Evolutionary conservation across 225 moss, liverwort and hornwort species (phyloP).

Genomic region (Thuidium tamariscinum): DNA sequence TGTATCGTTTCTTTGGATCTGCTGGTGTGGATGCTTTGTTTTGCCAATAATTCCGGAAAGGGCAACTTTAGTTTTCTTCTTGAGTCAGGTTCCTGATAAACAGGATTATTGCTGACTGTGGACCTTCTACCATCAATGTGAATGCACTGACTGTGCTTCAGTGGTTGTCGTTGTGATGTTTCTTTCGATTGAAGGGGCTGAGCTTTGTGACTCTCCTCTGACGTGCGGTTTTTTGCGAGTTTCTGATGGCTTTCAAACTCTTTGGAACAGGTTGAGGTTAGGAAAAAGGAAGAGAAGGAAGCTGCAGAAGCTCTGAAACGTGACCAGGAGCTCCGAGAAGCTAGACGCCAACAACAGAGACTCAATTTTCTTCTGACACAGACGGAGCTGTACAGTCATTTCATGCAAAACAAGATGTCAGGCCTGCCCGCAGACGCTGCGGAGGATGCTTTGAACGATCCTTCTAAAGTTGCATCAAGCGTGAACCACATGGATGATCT

Average conservation of each 20-base stretch:
- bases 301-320: slow-evolving; percentile 95
- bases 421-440: slow-evolving; percentile 30
- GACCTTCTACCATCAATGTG: not conserved
- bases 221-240: not conserved
- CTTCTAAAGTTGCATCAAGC: slow-evolving; percentile 6
- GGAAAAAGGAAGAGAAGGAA: slow-evolving; percentile 93
- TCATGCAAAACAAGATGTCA: slow-evolving; percentile 86
- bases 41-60: not conserved
- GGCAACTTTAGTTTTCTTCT: not conserved
- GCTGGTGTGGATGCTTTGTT: not conserved
- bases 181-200: not conserved
- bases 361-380: slow-evolving; percentile 95
- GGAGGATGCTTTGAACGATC: slow-evolving; percentile 7
- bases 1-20: not conserved
- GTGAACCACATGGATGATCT: not conserved
- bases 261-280: slow-evolving; percentile 57
- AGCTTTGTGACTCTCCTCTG: not conserved
- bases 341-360: slow-evolving; percentile 83
- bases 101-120: not conserved
- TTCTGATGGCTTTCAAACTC: not conserved
- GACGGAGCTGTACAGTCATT: slow-evolving; percentile 97
- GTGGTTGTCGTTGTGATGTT: not conserved
- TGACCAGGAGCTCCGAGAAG: slow-evolving; percentile 90
- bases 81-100: not conserved
- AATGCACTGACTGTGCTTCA: not conserved